phyloP scores from a whole-genome alignment of 2,329 filamentous ascomycete species.

The Trichoderma sp. region DNA sequence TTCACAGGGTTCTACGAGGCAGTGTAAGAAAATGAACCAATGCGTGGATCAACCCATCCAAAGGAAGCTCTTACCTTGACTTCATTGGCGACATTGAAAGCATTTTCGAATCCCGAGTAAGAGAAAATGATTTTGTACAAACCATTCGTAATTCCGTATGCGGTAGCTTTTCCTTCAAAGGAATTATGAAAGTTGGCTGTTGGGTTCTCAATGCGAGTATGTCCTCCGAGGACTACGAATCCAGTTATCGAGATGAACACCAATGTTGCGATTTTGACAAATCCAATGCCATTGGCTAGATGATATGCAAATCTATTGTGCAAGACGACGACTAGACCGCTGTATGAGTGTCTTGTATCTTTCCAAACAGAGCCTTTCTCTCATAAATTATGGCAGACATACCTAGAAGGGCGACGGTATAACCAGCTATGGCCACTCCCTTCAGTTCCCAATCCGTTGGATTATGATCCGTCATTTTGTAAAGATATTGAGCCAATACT shows the following conservation, averaged over 20 bases:
- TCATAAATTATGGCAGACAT: slow-evolving; percentile 28
- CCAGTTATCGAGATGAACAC: slow-evolving; percentile 64
- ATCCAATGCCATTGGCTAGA: slow-evolving; percentile 57
- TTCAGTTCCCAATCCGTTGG: slow-evolving; percentile 65
- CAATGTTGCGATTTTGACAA: slow-evolving; percentile 61
- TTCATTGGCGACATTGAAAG: slow-evolving; percentile 64
- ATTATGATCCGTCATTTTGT: slow-evolving; percentile 51
- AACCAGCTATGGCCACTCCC: slow-evolving; percentile 65
- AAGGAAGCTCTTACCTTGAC: slow-evolving; percentile 26
- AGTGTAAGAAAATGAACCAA: not conserved
- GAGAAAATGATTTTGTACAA: slow-evolving; percentile 61
- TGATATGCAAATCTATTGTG: slow-evolving; percentile 60
- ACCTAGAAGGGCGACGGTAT: slow-evolving; percentile 60
- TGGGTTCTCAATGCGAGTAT: slow-evolving; percentile 36
- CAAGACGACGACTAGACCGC: slow-evolving; percentile 42
- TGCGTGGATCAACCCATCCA: not conserved
- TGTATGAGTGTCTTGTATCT: not conserved
- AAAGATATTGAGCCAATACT: slow-evolving; percentile 65
- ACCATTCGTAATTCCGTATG: slow-evolving; percentile 45
- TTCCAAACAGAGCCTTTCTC: not conserved
- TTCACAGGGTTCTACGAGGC: slow-evolving; percentile 53
- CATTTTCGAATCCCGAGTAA: slow-evolving; percentile 59
- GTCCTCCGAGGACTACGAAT: slow-evolving; percentile 57
- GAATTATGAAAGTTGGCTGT: slow-evolving; percentile 39
- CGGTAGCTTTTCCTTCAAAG: slow-evolving; percentile 38